Base-by-base conservation (phyloP, 73 alveolate genomes). In the Paramecium sonneborni region DNA sequence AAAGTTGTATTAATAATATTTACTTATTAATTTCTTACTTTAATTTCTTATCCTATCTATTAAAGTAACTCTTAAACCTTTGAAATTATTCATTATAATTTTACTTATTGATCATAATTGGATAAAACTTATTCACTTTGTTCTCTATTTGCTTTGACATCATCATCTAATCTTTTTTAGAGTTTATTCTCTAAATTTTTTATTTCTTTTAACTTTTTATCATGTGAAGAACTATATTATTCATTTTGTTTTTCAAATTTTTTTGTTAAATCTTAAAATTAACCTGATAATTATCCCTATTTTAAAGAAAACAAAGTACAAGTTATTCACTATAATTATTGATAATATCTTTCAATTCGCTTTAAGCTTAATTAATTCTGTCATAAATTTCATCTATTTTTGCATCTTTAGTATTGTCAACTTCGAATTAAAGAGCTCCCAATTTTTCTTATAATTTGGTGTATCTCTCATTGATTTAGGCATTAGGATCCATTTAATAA, bases 401-500 rank as follows among this genome's bases (percentile, higher is more conserved):
- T 26, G 44, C 76, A 79, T 79, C 90, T 28, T 46, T 79, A 11
- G 90, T 79, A 18, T 57, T 79, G 24, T 79, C 90, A 12, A 79
- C 90, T 30, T 79, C 90, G 12, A 79, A 79, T 79, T 79, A 28
- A 24, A 79, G 37, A 11, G 44, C 18, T 10, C 46, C 30, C n/a
- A 79, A 23, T 41, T 79, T 79, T 6, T 79, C 90, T 21, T 79
- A 39, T 34, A 79, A 46, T 46, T 79, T 43, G 15, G 69, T 14
- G 76, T 43, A 79, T 24, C 90, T 39, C 69, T 79, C 90, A 43
- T 79, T 79, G 32, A 79, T 32, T 79, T 79, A 46, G 6, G 44
- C 74, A 79, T 46, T 34, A 79, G 90, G 90, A 79, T 79, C 90
- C 90, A 79, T 79, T 43, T 41, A 39, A 24, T 24, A 37, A 30